Evolutionary conservation across 1,284 basidiomycete species (phyloP).

Genomic region (Papiliotrema laurentii): DNA sequence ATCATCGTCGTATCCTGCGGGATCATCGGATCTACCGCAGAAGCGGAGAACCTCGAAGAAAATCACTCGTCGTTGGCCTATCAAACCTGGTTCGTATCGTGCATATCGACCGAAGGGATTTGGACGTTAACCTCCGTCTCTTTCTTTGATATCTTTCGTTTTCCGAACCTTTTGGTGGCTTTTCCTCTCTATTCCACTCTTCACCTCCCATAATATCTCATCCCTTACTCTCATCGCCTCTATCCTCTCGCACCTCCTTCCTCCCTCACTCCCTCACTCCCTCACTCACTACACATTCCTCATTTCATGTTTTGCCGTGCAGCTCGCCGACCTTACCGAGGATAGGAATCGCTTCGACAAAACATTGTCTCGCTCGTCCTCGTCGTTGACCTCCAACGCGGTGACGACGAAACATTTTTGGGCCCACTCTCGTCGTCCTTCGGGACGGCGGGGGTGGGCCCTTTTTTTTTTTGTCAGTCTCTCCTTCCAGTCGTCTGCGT

Average conservation of each 20-base stretch:
- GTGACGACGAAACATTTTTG: too few relatives aligned
- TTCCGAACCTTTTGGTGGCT: background rate
- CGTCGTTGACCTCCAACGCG: too few relatives aligned
- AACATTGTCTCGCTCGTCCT: too few relatives aligned
- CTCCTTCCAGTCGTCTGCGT: background rate
- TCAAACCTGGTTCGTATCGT: background rate
- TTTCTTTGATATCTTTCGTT: background rate
- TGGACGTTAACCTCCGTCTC: slow-evolving; percentile 1
- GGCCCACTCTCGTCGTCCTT: slow-evolving; percentile 9
- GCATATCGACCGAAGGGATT: background rate
- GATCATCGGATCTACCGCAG: too few relatives aligned
- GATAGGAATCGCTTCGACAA: slow-evolving; percentile 2
- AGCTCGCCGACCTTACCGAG: slow-evolving; percentile 7
- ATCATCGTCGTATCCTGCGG: too few relatives aligned
- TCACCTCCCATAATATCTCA: background rate
- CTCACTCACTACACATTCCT: background rate
- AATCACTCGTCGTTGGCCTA: too few relatives aligned
- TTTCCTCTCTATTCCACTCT: background rate
- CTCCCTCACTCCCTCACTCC: background rate
- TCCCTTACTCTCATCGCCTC: background rate
- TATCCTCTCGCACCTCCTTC: background rate
- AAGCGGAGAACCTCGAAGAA: too few relatives aligned
- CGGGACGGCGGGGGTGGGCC: slow-evolving; percentile 8
- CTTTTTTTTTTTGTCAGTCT: slow-evolving; percentile 4
- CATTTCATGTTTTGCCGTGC: background rate